phyloP scores from a whole-genome alignment of 2,329 filamentous ascomycete species.

The Pseudogymnoascus sp. region DNA sequence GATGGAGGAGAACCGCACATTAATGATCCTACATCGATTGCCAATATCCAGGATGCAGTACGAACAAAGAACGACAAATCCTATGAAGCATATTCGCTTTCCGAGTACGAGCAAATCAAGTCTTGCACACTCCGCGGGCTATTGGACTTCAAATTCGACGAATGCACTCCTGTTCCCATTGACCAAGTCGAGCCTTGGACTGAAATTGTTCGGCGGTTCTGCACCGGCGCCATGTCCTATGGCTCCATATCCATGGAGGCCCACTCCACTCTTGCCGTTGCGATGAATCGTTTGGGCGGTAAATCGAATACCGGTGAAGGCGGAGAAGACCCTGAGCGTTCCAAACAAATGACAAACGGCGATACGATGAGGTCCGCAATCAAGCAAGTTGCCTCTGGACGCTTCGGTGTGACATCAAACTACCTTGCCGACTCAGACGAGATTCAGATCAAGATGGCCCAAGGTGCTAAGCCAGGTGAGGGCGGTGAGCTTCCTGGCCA shows the following conservation, averaged over 20 bases:
- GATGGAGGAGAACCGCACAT: constrained; percentile 92
- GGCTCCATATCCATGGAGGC: constrained; percentile 98
- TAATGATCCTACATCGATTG: constrained; percentile 90
- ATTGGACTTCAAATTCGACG: constrained; percentile 93
- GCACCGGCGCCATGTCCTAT: constrained; percentile 97
- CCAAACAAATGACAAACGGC: constrained; percentile 76
- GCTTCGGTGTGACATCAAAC: constrained; percentile 91
- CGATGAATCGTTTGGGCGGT: constrained; percentile 92
- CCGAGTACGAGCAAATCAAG: constrained; percentile 95
- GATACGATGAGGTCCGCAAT: constrained; percentile 97
- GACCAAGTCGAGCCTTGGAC: constrained; percentile 98
- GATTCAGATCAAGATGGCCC: constrained; percentile 98
- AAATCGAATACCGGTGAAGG: constrained; percentile 98
- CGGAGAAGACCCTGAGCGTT: constrained; percentile 90
- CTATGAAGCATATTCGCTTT: constrained; percentile 89
- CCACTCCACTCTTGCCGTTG: constrained; percentile 88
- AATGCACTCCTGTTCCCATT: constrained; percentile 75
- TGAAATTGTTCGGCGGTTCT: constrained; percentile 92
- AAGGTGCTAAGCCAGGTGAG: constrained; percentile 95
- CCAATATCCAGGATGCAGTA: constrained; percentile 94
- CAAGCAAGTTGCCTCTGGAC: constrained; percentile 92
- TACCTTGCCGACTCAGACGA: constrained; percentile 94
- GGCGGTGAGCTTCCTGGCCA: constrained; percentile 94
- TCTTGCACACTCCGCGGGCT: constrained; percentile 89
- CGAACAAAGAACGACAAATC: constrained; percentile 98